These are phyloP conservation scores for Prunus salicina DNA, from an alignment of 306 rosid species.

Conservation along the genomic window DNA sequence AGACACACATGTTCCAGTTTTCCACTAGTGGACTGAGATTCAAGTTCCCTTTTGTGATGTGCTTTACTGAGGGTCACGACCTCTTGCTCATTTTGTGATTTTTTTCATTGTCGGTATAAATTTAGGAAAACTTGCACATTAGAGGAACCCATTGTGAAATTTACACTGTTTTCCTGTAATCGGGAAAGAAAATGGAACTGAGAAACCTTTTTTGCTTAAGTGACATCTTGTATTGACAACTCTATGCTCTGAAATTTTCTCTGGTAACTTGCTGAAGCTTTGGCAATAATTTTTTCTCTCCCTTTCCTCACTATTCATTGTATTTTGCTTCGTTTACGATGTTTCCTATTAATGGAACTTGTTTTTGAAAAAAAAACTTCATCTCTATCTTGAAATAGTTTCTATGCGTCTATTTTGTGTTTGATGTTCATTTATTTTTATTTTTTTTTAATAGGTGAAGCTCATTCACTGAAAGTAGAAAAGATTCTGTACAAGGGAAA, in stretches of 20 bases:
- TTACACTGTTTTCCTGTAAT: background rate
- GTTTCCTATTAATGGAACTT: background rate
- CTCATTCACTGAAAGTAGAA: slow-evolving; percentile 79
- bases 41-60: background rate
- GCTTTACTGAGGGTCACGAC: background rate
- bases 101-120: background rate
- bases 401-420: background rate
- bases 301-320: background rate
- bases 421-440: background rate
- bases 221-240: background rate
- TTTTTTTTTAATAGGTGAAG: slow-evolving; percentile 63
- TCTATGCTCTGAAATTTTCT: background rate
- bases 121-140: background rate
- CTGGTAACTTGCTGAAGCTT: background rate
- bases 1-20: background rate
- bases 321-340: background rate
- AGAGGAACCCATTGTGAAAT: background rate
- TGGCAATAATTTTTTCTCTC: background rate
- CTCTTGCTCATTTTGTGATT: background rate
- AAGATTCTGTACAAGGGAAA: slow-evolving; percentile 61
- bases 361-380: background rate
- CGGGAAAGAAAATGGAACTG: background rate
- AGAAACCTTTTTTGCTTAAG: background rate
- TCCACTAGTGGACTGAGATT: background rate
- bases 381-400: background rate